phyloP scores from a whole-genome alignment of 164 flowering plant genomes.

The Nelumbo lutea region DNA sequence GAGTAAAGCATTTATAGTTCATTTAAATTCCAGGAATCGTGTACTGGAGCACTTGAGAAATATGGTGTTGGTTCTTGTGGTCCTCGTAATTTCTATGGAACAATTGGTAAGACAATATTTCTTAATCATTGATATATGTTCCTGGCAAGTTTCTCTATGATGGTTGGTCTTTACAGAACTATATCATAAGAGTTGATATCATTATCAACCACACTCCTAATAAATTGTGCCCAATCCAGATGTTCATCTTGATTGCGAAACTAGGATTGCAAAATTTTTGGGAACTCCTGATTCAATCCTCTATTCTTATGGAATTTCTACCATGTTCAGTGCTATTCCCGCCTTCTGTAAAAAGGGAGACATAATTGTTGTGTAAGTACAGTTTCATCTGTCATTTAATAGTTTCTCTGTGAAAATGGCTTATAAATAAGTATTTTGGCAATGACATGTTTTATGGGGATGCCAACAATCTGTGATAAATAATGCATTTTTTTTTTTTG shows the following conservation, averaged over 20 bases:
- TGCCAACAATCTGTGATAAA: no score
- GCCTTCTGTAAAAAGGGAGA: slow-evolving; percentile 95
- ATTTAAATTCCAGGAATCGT: slow-evolving; percentile 58
- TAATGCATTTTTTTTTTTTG: no score
- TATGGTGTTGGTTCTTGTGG: slow-evolving; percentile 99
- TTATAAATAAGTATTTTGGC: neutral
- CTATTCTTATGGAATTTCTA: slow-evolving; percentile 94
- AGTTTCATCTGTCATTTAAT: neutral
- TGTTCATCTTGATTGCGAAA: slow-evolving; percentile 98
- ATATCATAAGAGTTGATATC: neutral
- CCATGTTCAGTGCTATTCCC: slow-evolving; percentile 96
- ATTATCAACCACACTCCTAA: neutral
- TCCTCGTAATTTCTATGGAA: slow-evolving; percentile 99
- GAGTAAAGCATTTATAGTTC: slow-evolving; percentile 2
- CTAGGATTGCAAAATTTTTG: slow-evolving; percentile 82
- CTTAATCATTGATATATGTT: neutral
- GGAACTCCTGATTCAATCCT: slow-evolving; percentile 96
- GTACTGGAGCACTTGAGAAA: slow-evolving; percentile 84
- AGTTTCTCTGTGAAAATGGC: neutral
- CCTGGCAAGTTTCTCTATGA: neutral
- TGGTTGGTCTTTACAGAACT: neutral
- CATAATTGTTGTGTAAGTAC: slow-evolving; percentile 85
- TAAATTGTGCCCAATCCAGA: slow-evolving; percentile 37
- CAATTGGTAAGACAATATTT: slow-evolving; percentile 58
- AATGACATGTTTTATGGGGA: no score